Base-by-base conservation (phyloP, 345 rosid species). In the Eucalyptus urophylla region DNA sequence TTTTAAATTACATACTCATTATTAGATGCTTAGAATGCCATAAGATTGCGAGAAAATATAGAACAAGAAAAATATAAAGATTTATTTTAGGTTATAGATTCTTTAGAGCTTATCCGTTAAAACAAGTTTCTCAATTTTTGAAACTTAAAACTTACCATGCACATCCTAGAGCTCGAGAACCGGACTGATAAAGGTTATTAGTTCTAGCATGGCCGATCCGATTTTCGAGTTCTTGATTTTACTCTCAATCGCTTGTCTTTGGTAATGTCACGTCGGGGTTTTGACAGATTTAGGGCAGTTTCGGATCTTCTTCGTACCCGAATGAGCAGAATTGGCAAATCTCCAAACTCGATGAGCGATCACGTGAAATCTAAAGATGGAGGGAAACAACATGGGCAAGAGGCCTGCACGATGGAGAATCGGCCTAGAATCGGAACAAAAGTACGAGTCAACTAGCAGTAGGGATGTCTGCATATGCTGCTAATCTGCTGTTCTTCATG, bases 101-200 rank as follows among this genome's bases (percentile, higher is more conserved):
- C 8, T 17, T 21, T 21, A 0, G 2, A 53, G 10, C 2, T 0
- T 21, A 21, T 53, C 1, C 11, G 0, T 0, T 11, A 21, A 0
- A 53, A 53, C 2, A 56, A 56, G 3, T 56, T 56, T 24, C 29
- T 56, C 29, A 24, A 56, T 22, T 56, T 56, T 56, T 56, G 3
- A 24, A 22, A 24, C 13, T 0, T 56, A 56, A 10, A 56, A 56
- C 29, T 25, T 56, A 56, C 3, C 6, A 0, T 9, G 13, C 29
- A 56, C 5, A 24, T 56, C 29, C 6, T 56, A 24, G 1, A 24
- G 6, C 29, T 56, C 11, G 0, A 24, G 1, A 24, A 56, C 4
- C 2, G 1, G 1, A 53, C 11, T 1, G 11, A 21, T 53, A 53
- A 53, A 53, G 25, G 5, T 53, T 53, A 53, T 53, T 53, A 53